phyloP scores from a whole-genome alignment of 495 filamentous ascomycete genomes.

The Parathielavia appendiculata region DNA sequence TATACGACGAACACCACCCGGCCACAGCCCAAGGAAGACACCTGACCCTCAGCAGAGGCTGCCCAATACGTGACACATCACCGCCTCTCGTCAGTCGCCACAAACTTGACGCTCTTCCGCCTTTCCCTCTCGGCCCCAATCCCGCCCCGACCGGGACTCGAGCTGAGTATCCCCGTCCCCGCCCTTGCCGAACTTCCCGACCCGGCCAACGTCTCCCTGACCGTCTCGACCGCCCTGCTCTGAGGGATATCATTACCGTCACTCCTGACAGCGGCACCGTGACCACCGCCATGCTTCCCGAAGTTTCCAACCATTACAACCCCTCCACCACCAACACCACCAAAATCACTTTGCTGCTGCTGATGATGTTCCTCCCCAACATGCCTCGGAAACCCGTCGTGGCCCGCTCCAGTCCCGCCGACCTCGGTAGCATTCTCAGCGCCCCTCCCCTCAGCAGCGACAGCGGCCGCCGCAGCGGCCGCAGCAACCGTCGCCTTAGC shows the following conservation, averaged over 20 bases:
- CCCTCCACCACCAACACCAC: conserved; percentile 17
- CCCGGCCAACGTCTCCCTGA: conserved; percentile 38
- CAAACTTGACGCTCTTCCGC: conserved; percentile 54
- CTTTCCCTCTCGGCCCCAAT: conserved; percentile 39
- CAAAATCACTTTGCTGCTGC: conserved; percentile 13
- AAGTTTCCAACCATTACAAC: not conserved
- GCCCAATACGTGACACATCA: no score
- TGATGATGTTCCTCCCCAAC: conserved; percentile 2
- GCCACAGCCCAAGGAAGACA: no score
- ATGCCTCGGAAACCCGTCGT: not conserved
- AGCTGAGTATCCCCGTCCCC: conserved; percentile 37
- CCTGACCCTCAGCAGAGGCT: no score
- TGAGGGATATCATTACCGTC: conserved; percentile 44
- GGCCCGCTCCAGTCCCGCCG: not conserved
- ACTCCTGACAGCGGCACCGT: conserved; percentile 13
- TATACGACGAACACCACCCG: no score
- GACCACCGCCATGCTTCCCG: conserved; percentile 14
- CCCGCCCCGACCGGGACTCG: conserved; percentile 36
- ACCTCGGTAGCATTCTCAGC: not conserved
- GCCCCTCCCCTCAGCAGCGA: not conserved
- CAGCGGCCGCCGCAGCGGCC: conserved; percentile 2
- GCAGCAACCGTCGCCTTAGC: conserved; percentile 9
- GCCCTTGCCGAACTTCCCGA: conserved; percentile 3
- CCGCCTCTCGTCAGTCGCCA: conserved; percentile 25
- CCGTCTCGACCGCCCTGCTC: conserved; percentile 51